These are phyloP conservation scores for Sorghum bicolor DNA, from an alignment of 176 grass and related monocot species.

Conservation along the genomic window DNA sequence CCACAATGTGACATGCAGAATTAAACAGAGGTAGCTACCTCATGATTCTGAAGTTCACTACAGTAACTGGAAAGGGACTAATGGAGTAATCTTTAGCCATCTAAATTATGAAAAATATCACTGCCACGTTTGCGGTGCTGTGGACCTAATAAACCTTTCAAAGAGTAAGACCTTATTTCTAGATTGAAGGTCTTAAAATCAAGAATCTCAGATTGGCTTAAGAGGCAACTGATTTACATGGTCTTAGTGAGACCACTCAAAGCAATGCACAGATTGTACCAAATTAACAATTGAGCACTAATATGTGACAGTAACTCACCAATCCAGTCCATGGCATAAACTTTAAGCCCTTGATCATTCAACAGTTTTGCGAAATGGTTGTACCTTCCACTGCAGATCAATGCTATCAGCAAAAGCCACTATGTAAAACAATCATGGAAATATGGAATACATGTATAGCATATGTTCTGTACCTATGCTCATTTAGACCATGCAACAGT, in stretches of 20 bases:
- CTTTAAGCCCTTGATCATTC: constrained; percentile 89
- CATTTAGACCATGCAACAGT: constrained; percentile 87
- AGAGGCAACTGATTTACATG: neutral
- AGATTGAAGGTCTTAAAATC: constrained; percentile 2
- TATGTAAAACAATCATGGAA: constrained; percentile 8
- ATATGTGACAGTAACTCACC: constrained; percentile 54
- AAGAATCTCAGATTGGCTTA: neutral
- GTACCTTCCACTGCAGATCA: constrained; percentile 77
- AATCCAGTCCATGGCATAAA: constrained; percentile 95
- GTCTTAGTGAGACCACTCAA: constrained; percentile 9
- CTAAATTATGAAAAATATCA: constrained; percentile 18
- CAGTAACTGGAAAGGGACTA: neutral
- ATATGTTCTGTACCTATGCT: constrained; percentile 76
- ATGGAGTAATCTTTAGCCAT: neutral
- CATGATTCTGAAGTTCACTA: neutral
- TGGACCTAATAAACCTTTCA: neutral
- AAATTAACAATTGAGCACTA: constrained; percentile 8
- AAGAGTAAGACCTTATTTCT: neutral
- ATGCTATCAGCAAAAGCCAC: constrained; percentile 41
- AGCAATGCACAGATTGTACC: neutral
- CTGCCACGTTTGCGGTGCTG: neutral
- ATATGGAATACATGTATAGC: neutral
- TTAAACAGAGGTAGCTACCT: neutral
- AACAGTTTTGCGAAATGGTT: constrained; percentile 82
- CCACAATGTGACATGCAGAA: neutral